These are phyloP conservation scores for Aspergillus candidus DNA, from an alignment of 2,329 filamentous ascomycete genomes.

Conservation along the genomic window DNA sequence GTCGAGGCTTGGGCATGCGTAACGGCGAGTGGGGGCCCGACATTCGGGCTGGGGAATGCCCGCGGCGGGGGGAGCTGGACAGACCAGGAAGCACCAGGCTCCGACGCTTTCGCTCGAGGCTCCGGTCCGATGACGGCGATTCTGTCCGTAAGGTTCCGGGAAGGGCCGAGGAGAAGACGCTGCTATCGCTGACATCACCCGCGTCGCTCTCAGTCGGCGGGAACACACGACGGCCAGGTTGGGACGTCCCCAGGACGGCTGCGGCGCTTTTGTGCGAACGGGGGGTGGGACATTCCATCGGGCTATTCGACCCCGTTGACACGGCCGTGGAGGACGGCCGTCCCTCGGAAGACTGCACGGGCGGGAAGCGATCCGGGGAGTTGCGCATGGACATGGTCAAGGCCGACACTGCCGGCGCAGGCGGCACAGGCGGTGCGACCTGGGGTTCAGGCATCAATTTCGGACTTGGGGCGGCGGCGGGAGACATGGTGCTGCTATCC, in stretches of 20 bases:
- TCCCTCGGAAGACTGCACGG: conserved; percentile 40
- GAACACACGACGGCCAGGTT: conserved; percentile 64
- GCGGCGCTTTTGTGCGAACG: conserved; percentile 65
- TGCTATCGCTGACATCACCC: conserved; percentile 75
- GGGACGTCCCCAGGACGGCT: conserved; percentile 53
- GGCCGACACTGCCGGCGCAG: conserved; percentile 37
- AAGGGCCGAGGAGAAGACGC: conserved; percentile 71
- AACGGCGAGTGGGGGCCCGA: conserved; percentile 77
- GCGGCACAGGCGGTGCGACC: conserved; percentile 7
- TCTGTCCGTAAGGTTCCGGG: conserved; percentile 70
- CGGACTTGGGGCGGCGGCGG: conserved; percentile 7
- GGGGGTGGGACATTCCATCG: conserved; percentile 83
- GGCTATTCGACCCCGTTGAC: conserved; percentile 83
- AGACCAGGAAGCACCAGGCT: conserved; percentile 78
- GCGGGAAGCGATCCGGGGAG: conserved; percentile 45
- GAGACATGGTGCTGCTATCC: conserved; percentile 19
- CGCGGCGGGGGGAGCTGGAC: conserved; percentile 67
- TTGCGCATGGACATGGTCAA: conserved; percentile 53
- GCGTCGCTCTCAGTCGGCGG: conserved; percentile 79
- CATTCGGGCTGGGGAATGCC: conserved; percentile 78
- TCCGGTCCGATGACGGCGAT: conserved; percentile 83
- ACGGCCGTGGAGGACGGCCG: conserved; percentile 58
- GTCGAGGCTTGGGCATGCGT: conserved; percentile 74
- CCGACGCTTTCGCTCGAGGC: conserved; percentile 76
- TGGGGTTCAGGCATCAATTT: conserved; percentile 7